Evolutionary conservation across 202 grass and related monocot genomes (phyloP).

Genomic region (Carex arenaria): DNA sequence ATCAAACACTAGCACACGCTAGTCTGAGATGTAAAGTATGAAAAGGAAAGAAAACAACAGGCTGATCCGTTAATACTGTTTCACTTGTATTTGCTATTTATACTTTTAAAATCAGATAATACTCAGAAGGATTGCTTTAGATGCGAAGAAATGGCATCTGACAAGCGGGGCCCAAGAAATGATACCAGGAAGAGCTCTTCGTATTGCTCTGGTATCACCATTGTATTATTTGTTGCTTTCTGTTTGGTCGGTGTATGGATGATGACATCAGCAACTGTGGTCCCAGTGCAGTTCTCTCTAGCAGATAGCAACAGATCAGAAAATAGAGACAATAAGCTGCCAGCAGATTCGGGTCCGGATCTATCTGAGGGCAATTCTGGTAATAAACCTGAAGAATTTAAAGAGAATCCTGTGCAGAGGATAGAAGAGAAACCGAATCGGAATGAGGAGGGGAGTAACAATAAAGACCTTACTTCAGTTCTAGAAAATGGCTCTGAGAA

Average conservation of each 20-base stretch:
- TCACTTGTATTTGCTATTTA: background rate
- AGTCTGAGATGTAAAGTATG: background rate
- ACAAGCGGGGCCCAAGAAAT: slow-evolving; percentile 21
- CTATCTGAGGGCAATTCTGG: slow-evolving; percentile 17
- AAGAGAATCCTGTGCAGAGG: background rate
- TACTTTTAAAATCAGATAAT: background rate
- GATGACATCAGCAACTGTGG: slow-evolving; percentile 50
- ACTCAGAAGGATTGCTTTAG: background rate
- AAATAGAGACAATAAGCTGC: slow-evolving; percentile 2
- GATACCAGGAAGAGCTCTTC: slow-evolving; percentile 19
- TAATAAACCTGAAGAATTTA: slow-evolving; percentile 13
- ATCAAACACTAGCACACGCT: background rate
- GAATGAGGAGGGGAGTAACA: slow-evolving; percentile 1
- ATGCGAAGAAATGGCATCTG: slow-evolving; percentile 49
- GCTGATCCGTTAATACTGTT: background rate
- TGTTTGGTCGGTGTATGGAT: slow-evolving; percentile 70
- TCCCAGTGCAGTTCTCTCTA: slow-evolving; percentile 43
- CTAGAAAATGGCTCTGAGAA: background rate
- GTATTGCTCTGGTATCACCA: slow-evolving; percentile 31
- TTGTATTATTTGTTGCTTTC: slow-evolving; percentile 57
- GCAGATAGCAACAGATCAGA: slow-evolving; percentile 15
- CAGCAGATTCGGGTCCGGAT: background rate
- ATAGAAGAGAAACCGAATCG: slow-evolving; percentile 2
- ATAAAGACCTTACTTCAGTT: background rate
- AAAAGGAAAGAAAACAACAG: background rate